Conservation (phyloP, 495 filamentous ascomycete genomes). For the Aspergillus funiculosus region DNA sequence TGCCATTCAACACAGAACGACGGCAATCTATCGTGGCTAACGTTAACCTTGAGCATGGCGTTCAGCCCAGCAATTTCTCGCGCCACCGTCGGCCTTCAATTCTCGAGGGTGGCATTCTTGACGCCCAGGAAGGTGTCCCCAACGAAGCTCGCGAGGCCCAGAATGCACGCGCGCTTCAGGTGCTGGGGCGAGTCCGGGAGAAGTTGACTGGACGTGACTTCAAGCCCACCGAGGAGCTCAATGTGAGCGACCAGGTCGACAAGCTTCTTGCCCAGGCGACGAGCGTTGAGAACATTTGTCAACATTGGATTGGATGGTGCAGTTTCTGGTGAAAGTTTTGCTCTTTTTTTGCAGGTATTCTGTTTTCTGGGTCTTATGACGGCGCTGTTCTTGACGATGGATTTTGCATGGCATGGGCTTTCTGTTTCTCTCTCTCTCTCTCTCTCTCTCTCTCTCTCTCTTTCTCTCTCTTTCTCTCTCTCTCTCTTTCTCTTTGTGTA, state of each 20-base stretch:
- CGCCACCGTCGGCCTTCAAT: slow-evolving; percentile 45
- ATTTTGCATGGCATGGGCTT: slow-evolving; percentile 19
- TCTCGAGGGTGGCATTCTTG: slow-evolving; percentile 47
- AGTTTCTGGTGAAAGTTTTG: slow-evolving; percentile 67
- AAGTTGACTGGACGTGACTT: slow-evolving; percentile 79
- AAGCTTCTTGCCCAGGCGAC: slow-evolving; percentile 92
- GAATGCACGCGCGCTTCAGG: slow-evolving; percentile 88
- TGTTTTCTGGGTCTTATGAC: slow-evolving; percentile 14
- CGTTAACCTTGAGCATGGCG: slow-evolving; percentile 48
- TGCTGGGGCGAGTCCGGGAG: slow-evolving; percentile 84
- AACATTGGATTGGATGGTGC: slow-evolving; percentile 98
- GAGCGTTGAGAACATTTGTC: slow-evolving; percentile 93
- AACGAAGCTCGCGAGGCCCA: slow-evolving; percentile 66
- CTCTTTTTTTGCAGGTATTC: slow-evolving; percentile 15
- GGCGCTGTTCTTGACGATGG: slow-evolving; percentile 19
- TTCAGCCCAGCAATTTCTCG: slow-evolving; percentile 41
- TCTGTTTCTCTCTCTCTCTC: slow-evolving; percentile 7
- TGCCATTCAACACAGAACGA: slow-evolving; percentile 76
- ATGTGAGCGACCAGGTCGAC: slow-evolving; percentile 84
- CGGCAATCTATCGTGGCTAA: slow-evolving; percentile 67
- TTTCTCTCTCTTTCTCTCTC: slow-evolving; percentile 5
- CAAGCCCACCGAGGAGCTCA: slow-evolving; percentile 65
- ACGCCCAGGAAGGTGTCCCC: slow-evolving; percentile 45
- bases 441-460: too few species aligned
- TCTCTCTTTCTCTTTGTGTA: slow-evolving; percentile 9